Evolutionary conservation across 495 filamentous ascomycete genomes (phyloP), one percentile per base, ranked within the genome.

Genomic region (Xylaria curta): DNA sequence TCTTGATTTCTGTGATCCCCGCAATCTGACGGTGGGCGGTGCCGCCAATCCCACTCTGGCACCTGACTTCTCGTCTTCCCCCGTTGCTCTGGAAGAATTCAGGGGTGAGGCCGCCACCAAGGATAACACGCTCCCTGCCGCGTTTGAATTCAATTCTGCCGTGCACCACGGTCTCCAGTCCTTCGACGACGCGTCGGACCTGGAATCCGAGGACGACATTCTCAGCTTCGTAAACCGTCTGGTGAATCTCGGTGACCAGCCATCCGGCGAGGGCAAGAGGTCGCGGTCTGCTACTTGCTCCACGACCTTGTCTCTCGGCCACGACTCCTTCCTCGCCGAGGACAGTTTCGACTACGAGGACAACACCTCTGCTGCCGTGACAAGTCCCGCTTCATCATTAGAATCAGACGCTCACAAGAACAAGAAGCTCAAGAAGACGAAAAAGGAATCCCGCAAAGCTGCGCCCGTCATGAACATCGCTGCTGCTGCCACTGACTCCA

Each of bases 201-300:
- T 97, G 63, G 96, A 97, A 81, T 95, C 93, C 0, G 95, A 97
- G 46, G 94, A 96, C 85, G 94, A 97, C 75, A 91, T 97, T 75
- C 88, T 91, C 70, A 91, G 88, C 74, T 91, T 97, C 75, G 89
- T 91, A 68, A 91, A 89, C 80, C 89, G 89, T 59, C 86, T 97
- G 10, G 91, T 95, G 70, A 90, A 91, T 69, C 91, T 94, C 74
- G 74, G 74, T 38, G 83, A 80, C n/a, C 72, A 78, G n/a, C 80
- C 88, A 44, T 85, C 85, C 40, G 85, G 86, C 53, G 91, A 89
- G 78, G 82, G 89, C 63, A 90, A 90, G 76, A 91, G 88, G 75
- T 97, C 97, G 84, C 89, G 94, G 74, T 93, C 95, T 79, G 91
- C 88, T 36, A 87, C 92, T 44, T 88, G 89, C 73, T 89, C 87